A percentile compares a stretch with the other conserved stretches of the same genome.
Evolutionary conservation across 2,329 filamentous ascomycete species (phyloP).

Genomic region (Talaromyces islandicus): DNA sequence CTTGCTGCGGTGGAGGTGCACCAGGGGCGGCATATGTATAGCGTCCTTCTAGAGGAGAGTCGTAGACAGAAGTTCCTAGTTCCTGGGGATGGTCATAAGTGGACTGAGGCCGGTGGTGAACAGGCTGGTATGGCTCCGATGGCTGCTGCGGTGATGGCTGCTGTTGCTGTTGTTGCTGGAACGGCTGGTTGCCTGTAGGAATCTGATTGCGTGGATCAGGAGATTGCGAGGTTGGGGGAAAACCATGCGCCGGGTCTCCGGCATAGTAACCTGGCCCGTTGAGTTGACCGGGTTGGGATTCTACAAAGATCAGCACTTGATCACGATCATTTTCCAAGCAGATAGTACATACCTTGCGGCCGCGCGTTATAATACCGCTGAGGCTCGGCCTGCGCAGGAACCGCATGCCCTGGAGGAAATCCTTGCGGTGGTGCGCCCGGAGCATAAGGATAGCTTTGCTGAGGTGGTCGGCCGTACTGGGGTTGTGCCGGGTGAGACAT

Average conservation of each 20-base stretch:
- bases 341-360: conserved; percentile 29
- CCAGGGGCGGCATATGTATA: conserved; percentile 26
- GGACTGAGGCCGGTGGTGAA: conserved; percentile 56
- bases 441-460: conserved; percentile 30
- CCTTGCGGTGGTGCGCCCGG: conserved; percentile 16
- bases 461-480: conserved; percentile 60
- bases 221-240: conserved; percentile 34
- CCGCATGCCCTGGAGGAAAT: conserved; percentile 34
- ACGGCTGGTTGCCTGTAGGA: conserved; percentile 24
- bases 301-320: conserved; percentile 10
- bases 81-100: conserved; percentile 70
- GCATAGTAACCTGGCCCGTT: conserved; percentile 58
- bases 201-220: conserved; percentile 34
- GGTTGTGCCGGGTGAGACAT: conserved; percentile 90
- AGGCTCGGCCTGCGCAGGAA: conserved; percentile 50
- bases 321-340: neutral
- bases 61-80: conserved; percentile 69
- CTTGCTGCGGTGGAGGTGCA: conserved; percentile 15
- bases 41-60: conserved; percentile 58
- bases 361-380: conserved; percentile 63
- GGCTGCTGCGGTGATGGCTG: conserved; percentile 20
- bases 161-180: conserved; percentile 32
- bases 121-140: conserved; percentile 37
- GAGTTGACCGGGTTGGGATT: conserved; percentile 29
- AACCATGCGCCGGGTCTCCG: conserved; percentile 46